These are phyloP conservation scores for Magnusiomyces magnusii DNA, from an alignment of 1,139 yeast species.

Conservation along the genomic window DNA sequence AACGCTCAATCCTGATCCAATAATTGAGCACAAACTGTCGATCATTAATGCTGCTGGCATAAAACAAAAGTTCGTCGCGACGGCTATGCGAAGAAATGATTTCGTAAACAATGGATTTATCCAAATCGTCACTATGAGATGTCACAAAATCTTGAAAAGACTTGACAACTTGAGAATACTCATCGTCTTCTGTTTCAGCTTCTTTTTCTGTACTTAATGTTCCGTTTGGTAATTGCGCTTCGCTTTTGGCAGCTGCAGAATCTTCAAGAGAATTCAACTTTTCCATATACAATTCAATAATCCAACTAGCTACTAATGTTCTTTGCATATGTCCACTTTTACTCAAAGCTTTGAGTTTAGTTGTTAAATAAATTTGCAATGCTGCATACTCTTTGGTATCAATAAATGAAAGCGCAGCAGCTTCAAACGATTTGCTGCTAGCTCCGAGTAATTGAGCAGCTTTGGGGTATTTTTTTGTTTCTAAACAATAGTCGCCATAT, in stretches of 20 bases:
- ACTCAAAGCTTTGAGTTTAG: constrained; percentile 42
- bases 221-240: constrained; percentile 8
- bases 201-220: not conserved
- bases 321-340: constrained; percentile 44
- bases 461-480: constrained; percentile 32
- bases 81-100: constrained; percentile 61
- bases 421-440: constrained; percentile 64
- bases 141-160: constrained; percentile 48
- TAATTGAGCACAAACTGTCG: constrained; percentile 59
- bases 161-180: constrained; percentile 21
- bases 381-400: constrained; percentile 40
- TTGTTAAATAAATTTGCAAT: constrained; percentile 49
- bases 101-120: constrained; percentile 62
- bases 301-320: constrained; percentile 71
- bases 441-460: constrained; percentile 62
- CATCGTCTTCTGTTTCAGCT: constrained; percentile 25
- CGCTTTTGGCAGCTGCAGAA: constrained; percentile 44
- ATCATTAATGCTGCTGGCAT: constrained; percentile 64
- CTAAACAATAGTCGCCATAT: constrained; percentile 53
- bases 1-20: constrained; percentile 60
- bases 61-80: constrained; percentile 53
- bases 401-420: constrained; percentile 56
- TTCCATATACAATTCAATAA: constrained; percentile 58
- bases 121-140: constrained; percentile 44
- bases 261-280: constrained; percentile 56